phyloP scores from a whole-genome alignment of 2,329 filamentous ascomycete genomes.

The Neobulgaria alba region DNA sequence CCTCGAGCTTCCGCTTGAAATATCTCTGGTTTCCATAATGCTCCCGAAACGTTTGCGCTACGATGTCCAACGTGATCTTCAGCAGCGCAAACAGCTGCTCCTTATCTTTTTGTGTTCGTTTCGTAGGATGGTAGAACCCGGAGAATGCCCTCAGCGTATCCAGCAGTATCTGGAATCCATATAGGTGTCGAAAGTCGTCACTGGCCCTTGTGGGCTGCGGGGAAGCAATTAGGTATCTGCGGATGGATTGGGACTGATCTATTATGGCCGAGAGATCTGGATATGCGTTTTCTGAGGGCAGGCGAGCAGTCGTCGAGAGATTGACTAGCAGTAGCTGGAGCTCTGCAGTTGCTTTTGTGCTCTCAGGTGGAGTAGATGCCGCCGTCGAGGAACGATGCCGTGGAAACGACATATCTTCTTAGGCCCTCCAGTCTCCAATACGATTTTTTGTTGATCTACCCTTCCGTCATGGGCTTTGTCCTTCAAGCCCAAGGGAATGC shows the following conservation, averaged over 20 bases:
- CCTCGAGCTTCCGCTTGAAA: conserved; percentile 68
- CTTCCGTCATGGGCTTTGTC: conserved; percentile 20
- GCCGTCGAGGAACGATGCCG: conserved; percentile 58
- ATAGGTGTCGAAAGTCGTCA: conserved; percentile 74
- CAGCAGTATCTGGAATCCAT: conserved; percentile 69
- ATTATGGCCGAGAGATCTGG: conserved; percentile 29
- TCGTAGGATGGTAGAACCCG: conserved; percentile 65
- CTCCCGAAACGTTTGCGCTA: conserved; percentile 57
- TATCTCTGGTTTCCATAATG: conserved; percentile 84
- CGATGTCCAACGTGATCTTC: conserved; percentile 60
- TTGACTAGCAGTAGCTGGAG: conserved; percentile 45
- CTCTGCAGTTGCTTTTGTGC: conserved; percentile 52
- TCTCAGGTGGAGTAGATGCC: conserved; percentile 45
- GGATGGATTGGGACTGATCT: conserved; percentile 23
- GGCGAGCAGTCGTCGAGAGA: conserved; percentile 29
- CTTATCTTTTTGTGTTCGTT: conserved; percentile 53
- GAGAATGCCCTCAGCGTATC: conserved; percentile 61
- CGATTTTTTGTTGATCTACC: conserved; percentile 11
- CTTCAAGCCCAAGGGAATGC: conserved; percentile 16
- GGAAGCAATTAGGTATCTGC: conserved; percentile 33
- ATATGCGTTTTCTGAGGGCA: conserved; percentile 16
- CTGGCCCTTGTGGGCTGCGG: conserved; percentile 44
- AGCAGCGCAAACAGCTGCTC: conserved; percentile 59
- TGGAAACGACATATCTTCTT: conserved; percentile 42
- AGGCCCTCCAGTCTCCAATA: conserved; percentile 25